phyloP scores from a whole-genome alignment of 1,284 basidiomycete species.

The Cryptococcus hybrid region DNA sequence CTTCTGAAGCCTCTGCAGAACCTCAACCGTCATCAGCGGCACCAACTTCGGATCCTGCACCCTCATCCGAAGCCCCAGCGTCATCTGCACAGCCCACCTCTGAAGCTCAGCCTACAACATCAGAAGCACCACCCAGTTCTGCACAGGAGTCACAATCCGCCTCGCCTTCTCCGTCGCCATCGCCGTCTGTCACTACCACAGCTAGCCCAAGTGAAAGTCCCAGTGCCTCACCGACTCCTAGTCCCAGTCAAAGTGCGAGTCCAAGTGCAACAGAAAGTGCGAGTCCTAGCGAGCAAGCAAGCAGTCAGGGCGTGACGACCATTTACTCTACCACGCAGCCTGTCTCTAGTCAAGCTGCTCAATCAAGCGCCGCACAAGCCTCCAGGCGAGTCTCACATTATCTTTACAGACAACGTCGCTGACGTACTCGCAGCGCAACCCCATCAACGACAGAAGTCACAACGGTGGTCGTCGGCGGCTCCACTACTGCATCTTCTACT shows the following conservation, averaged over 20 bases:
- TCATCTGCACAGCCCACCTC: neutral
- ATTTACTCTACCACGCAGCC: neutral
- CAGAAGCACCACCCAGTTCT: conserved; percentile 10
- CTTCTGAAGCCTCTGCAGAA: too few relatives aligned
- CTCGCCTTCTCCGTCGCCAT: conserved; percentile 1
- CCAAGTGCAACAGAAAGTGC: conserved; percentile 1
- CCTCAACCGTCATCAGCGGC: too few relatives aligned
- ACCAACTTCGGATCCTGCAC: too few relatives aligned
- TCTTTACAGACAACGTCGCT: neutral
- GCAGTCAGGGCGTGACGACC: neutral
- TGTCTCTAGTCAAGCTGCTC: neutral
- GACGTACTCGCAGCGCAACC: neutral
- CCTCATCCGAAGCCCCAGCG: too few relatives aligned
- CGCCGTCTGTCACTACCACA: neutral
- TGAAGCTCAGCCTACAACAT: conserved; percentile 2
- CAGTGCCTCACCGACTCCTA: conserved; percentile 6
- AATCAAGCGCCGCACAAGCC: neutral
- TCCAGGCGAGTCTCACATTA: neutral
- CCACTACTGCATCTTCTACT: too few relatives aligned
- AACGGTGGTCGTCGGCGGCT: too few relatives aligned
- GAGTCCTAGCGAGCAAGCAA: conserved; percentile 1
- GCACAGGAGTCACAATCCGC: neutral
- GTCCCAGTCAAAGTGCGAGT: neutral
- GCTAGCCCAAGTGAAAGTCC: neutral
- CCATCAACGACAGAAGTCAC: conserved; percentile 7